These are phyloP conservation scores for Leccinum holopus DNA, from an alignment of 1,284 basidiomycete species.

Conservation along the genomic window DNA sequence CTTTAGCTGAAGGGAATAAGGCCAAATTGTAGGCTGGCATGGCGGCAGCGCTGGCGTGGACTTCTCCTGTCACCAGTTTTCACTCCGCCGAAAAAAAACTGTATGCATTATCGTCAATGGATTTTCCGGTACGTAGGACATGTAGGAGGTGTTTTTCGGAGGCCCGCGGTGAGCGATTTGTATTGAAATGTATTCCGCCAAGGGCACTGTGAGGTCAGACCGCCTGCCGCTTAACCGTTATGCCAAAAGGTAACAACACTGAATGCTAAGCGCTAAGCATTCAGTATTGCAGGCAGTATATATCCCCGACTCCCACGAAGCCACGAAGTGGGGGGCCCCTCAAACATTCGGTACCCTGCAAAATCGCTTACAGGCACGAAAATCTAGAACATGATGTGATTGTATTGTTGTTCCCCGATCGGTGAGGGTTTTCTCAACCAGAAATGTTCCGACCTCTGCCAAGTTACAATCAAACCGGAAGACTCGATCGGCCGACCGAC, in stretches of 20 bases:
- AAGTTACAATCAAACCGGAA: background rate
- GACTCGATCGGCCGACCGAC: background rate
- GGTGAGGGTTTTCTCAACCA: too few species aligned
- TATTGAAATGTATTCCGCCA: background rate
- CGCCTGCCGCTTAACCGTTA: background rate
- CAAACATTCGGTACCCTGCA: too few species aligned
- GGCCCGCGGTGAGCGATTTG: background rate
- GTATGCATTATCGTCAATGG: background rate
- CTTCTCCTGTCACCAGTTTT: background rate
- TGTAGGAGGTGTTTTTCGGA: background rate
- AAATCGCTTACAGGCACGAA: too few species aligned
- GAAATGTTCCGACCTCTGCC: too few species aligned
- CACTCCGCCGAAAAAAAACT: background rate
- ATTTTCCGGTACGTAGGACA: background rate
- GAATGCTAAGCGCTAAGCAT: background rate
- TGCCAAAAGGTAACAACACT: background rate
- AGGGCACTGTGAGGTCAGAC: background rate
- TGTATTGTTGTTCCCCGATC: too few species aligned
- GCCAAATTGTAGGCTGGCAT: slow-evolving; percentile 55
- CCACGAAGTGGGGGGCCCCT: background rate
- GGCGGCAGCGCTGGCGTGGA: background rate
- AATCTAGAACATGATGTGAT: too few species aligned
- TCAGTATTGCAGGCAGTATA: background rate
- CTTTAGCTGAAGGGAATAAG: slow-evolving; percentile 52
- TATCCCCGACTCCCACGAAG: too few species aligned